A percentile compares a stretch with the other conserved stretches of the same genome.
phyloP scores from a whole-genome alignment of 345 rosid genomes.

The Hibiscus tridactylites region DNA sequence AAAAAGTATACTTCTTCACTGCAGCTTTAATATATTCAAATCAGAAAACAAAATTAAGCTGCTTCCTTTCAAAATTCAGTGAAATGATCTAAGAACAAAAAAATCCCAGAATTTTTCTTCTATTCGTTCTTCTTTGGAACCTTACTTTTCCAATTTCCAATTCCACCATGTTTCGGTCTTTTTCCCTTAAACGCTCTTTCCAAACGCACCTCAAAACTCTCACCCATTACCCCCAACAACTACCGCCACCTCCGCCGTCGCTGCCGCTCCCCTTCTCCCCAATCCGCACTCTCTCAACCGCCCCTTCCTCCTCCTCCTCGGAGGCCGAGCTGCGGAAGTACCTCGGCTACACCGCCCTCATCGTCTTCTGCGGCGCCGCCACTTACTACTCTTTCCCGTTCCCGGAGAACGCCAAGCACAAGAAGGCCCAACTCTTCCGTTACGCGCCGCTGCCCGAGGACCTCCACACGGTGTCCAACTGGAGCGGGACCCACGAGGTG shows the following conservation, averaged over 20 bases:
- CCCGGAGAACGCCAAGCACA: slow-evolving; percentile 76
- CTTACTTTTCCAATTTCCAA: too few species aligned
- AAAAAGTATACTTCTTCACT: too few species aligned
- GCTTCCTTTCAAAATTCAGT: too few species aligned
- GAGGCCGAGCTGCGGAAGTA: slow-evolving; percentile 68
- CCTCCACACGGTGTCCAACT: slow-evolving; percentile 87
- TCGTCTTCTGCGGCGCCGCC: slow-evolving; percentile 65
- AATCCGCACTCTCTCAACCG: slow-evolving; percentile 34
- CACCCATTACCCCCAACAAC: slow-evolving; percentile 14
- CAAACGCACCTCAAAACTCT: slow-evolving; percentile 20
- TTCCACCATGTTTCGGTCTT: slow-evolving; percentile 40
- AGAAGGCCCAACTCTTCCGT: slow-evolving; percentile 82
- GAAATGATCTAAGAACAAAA: too few species aligned
- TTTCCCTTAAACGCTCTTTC: slow-evolving; percentile 42
- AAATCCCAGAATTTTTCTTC: too few species aligned
- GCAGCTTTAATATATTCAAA: too few species aligned
- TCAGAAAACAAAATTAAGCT: too few species aligned
- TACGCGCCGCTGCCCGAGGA: slow-evolving; percentile 92
- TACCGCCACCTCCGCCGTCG: slow-evolving; percentile 3
- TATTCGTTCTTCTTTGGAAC: too few species aligned
- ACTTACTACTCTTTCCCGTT: slow-evolving; percentile 92
- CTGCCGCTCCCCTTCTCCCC: slow-evolving; percentile 11
- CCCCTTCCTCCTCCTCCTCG: slow-evolving; percentile 41
- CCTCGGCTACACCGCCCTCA: slow-evolving; percentile 73
- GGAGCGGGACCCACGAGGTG: slow-evolving; percentile 99